Base-by-base conservation (phyloP, 108 stramenopile species). In the Skeletonema menzelii region DNA sequence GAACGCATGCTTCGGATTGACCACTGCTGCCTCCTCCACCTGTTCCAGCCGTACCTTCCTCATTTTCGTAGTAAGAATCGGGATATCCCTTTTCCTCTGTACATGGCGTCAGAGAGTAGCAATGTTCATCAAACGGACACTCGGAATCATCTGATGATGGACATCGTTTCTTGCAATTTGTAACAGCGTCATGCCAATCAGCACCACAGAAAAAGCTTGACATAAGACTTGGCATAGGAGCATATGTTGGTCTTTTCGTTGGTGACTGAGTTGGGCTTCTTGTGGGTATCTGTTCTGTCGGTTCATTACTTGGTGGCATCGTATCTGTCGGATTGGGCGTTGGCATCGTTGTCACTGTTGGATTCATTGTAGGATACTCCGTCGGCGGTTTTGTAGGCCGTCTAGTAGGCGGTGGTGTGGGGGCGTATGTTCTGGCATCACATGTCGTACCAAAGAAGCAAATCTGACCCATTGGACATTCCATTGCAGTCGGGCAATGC, bases 61-160 rank as follows among this genome's bases (percentile, higher is more conserved):
- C 61, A 15, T 34, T 37, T 19, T 20, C 57, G 7, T 70, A 27
- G 13, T 0, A 27, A 40, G 40, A 72, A 5, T 80, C 79, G 0
- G 79, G 79, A 49, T 80, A 80, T 19, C 79, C 79, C 63, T 46
- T 37, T 64, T 80, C 79, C 44, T 80, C 79, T 61, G 38, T 63
- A 38, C 79, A 80, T 2, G 72, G 61, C 56, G 79, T 80, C 1
- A 37, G 34, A 22, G 64, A 47, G 49, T 74, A 80, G 27, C 79
- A 80, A 59, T 69, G 59, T 20, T 74, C 72, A 31, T 59, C 79
- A 31, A 35, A 49, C 26, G 73, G 73, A 27, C 73, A 75, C 59
- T 75, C 73, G 5, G 73, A 12, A 61, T 67, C 66, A 53, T 75
- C 74, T 49, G 65, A 65, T 10, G 66, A 35, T 17, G 74, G 74